phyloP scores from a whole-genome alignment of 257 asterid species.

The Henckelia pumila region DNA sequence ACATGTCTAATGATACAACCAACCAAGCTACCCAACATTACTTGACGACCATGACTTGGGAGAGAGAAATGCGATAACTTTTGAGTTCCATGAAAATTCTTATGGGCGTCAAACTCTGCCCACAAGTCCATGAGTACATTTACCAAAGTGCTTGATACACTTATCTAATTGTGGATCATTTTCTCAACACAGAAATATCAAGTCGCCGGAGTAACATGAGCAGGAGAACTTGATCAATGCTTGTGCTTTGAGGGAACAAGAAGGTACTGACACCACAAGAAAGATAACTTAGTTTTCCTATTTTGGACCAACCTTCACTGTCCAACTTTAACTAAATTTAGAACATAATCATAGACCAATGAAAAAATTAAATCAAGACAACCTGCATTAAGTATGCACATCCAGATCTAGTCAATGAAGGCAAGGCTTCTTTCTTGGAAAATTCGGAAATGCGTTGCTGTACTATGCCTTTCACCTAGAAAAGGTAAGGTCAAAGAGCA shows the following conservation, averaged over 20 bases:
- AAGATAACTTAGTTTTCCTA: neutral
- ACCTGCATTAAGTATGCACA: slow-evolving; percentile 99
- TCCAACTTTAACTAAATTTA: slow-evolving; percentile 13
- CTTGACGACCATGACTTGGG: neutral
- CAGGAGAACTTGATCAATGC: neutral
- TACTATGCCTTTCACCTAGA: slow-evolving; percentile 78
- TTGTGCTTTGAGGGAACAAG: neutral
- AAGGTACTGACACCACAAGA: slow-evolving; percentile 19
- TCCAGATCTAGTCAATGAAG: slow-evolving; percentile 95
- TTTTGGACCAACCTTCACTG: slow-evolving; percentile 5
- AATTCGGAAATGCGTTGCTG: slow-evolving; percentile 89
- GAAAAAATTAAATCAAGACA: slow-evolving; percentile 25
- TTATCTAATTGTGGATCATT: neutral
- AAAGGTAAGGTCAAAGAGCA: slow-evolving; percentile 22
- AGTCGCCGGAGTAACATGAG: neutral
- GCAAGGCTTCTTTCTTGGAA: slow-evolving; percentile 81
- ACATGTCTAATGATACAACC: neutral
- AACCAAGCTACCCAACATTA: neutral
- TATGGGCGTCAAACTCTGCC: neutral
- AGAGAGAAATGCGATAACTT: neutral
- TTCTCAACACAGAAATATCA: neutral
- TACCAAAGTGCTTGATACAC: neutral
- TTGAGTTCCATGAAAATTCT: neutral
- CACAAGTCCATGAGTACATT: neutral
- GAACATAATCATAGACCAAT: slow-evolving; percentile 14